phyloP scores from a whole-genome alignment of 108 stramenopile genomes.

The Epithemia pelagica region DNA sequence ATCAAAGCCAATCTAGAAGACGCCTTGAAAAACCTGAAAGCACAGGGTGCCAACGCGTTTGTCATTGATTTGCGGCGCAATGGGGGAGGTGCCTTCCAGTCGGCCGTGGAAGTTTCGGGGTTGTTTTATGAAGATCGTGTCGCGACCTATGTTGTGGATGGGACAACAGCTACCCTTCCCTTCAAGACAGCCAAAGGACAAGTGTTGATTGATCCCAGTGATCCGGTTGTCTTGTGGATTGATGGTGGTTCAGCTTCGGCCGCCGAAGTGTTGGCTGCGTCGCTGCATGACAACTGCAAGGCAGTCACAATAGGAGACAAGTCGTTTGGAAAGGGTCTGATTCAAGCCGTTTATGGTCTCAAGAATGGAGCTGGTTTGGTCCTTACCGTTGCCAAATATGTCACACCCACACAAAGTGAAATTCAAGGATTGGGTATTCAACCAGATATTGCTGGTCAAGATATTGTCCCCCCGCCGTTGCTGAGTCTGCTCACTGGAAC shows the following conservation, averaged over 20 bases:
- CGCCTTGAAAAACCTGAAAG: slow-evolving; percentile 63
- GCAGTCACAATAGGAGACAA: slow-evolving; percentile 87
- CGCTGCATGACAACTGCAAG: slow-evolving; percentile 88
- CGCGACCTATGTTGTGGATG: slow-evolving; percentile 75
- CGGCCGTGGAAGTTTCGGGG: slow-evolving; percentile 88
- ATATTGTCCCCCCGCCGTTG: slow-evolving; percentile 45
- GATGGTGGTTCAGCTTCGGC: slow-evolving; percentile 82
- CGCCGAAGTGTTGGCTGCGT: slow-evolving; percentile 87
- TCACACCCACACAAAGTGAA: slow-evolving; percentile 81
- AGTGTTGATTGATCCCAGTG: slow-evolving; percentile 30
- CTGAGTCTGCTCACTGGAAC: slow-evolving; percentile 41
- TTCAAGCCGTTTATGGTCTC: slow-evolving; percentile 94
- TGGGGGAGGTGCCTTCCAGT: slow-evolving; percentile 91
- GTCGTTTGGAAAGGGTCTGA: slow-evolving; percentile 91
- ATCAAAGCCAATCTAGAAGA: slow-evolving; percentile 66
- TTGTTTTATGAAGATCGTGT: slow-evolving; percentile 74
- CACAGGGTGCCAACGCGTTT: slow-evolving; percentile 72
- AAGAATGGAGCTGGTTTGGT: slow-evolving; percentile 88
- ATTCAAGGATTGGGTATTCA: slow-evolving; percentile 85
- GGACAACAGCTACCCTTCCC: slow-evolving; percentile 57
- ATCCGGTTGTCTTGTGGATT: slow-evolving; percentile 70
- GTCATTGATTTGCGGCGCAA: slow-evolving; percentile 87
- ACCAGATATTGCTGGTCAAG: slow-evolving; percentile 58
- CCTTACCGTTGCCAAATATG: slow-evolving; percentile 89
- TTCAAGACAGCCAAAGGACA: slow-evolving; percentile 55